Evolutionary conservation across 345 rosid species (phyloP).

Genomic region (Citrus australasica): DNA sequence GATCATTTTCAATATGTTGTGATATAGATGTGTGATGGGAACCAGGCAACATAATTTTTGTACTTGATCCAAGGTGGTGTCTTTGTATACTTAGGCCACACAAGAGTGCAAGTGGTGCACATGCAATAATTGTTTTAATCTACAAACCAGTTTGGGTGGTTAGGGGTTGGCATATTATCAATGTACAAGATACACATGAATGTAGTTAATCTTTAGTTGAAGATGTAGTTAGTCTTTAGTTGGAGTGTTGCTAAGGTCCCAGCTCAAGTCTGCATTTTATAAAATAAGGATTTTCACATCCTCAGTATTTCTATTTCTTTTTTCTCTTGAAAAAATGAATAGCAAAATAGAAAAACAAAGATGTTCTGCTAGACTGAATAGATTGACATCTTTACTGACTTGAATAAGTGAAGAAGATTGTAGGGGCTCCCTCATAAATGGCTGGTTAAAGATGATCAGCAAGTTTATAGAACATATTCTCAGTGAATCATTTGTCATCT

Average conservation of each 20-base stretch:
- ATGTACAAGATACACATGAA: not conserved
- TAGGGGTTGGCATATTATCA: not conserved
- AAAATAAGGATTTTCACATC: not conserved
- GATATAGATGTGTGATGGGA: constrained; percentile 15
- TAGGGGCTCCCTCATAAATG: not conserved
- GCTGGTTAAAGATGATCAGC: not conserved
- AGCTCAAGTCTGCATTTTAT: not conserved
- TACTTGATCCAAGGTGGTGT: not conserved
- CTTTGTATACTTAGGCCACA: not conserved
- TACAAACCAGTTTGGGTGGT: not conserved
- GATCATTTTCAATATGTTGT: not conserved
- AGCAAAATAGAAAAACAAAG: not conserved
- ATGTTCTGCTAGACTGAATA: not conserved
- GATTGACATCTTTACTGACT: not conserved
- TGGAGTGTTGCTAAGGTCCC: not conserved
- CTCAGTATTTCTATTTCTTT: not conserved
- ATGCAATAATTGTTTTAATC: not conserved
- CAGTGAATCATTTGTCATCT: not conserved
- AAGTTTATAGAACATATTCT: not conserved
- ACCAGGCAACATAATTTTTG: not conserved
- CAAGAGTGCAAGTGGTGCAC: constrained; percentile 4
- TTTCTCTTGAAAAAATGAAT: no score
- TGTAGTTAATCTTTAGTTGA: not conserved
- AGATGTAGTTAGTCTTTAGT: not conserved
- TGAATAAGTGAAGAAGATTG: not conserved